phyloP scores from a whole-genome alignment of 345 rosid genomes.

The Arabis hirsuta region DNA sequence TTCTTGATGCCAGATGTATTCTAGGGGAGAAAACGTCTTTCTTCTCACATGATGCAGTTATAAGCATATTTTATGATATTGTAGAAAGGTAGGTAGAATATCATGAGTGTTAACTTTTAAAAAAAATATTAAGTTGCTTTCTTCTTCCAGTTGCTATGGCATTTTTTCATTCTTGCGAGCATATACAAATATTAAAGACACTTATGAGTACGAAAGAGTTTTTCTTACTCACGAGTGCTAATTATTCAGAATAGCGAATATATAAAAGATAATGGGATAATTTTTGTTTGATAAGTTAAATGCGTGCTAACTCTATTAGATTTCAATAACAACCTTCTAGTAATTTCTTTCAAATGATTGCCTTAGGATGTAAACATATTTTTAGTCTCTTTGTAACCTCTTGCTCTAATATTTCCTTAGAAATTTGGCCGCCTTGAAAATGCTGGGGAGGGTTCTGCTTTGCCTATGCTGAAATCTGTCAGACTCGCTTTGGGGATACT shows the following conservation, averaged over 20 bases:
- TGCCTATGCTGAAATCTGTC: slow-evolving; percentile 88
- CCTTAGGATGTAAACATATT: slow-evolving; percentile 14
- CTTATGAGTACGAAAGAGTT: too few species aligned
- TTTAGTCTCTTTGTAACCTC: not conserved
- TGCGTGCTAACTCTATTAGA: slow-evolving; percentile 5
- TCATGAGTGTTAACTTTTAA: not conserved
- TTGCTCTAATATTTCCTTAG: slow-evolving; percentile 8
- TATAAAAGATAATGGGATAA: too few species aligned
- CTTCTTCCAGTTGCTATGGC: not conserved
- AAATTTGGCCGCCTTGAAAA: slow-evolving; percentile 84
- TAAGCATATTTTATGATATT: slow-evolving; percentile 62
- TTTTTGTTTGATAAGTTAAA: too few species aligned
- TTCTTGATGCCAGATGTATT: slow-evolving; percentile 54
- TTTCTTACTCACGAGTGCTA: too few species aligned
- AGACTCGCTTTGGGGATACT: slow-evolving; percentile 67
- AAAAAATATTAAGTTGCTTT: not conserved
- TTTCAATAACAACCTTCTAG: slow-evolving; percentile 11
- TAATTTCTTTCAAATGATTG: not conserved
- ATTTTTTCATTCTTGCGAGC: slow-evolving; percentile 22
- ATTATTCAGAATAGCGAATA: too few species aligned
- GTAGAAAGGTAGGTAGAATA: slow-evolving; percentile 90
- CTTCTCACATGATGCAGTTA: slow-evolving; percentile 68
- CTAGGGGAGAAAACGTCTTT: slow-evolving; percentile 50
- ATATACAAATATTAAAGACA: not conserved
- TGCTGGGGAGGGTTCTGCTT: slow-evolving; percentile 88